phyloP scores from a whole-genome alignment of 345 rosid species.

The Melaleuca quinquenervia region DNA sequence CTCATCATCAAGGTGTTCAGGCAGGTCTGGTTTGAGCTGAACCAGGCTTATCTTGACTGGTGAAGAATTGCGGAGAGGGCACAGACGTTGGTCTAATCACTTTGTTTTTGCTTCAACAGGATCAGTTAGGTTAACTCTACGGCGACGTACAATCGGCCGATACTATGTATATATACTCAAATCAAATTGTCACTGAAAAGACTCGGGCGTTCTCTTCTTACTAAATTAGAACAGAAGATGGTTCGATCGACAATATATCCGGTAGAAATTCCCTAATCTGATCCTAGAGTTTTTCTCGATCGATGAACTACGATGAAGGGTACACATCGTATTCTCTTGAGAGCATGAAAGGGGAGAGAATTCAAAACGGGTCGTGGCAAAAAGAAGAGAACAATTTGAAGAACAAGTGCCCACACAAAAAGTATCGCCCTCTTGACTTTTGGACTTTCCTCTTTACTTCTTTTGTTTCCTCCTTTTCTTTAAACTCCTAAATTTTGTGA shows the following conservation, averaged over 20 bases:
- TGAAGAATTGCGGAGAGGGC: not conserved
- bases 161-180: not conserved
- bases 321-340: not conserved
- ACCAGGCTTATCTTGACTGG: not conserved
- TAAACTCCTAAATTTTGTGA: not conserved
- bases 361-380: not conserved
- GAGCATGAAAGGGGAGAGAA: not conserved
- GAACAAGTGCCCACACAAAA: not conserved
- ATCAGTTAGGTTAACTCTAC: not conserved
- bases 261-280: not conserved
- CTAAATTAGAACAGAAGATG: not conserved
- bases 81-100: not conserved
- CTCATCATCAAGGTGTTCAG: slow-evolving; percentile 84
- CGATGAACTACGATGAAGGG: not conserved
- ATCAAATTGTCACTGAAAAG: not conserved
- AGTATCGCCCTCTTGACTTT: not conserved
- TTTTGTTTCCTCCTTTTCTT: not conserved
- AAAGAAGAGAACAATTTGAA: too few relatives aligned
- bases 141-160: not conserved
- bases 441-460: not conserved
- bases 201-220: not conserved
- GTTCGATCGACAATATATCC: not conserved
- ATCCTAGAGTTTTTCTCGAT: not conserved
- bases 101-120: not conserved
- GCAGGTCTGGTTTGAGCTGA: slow-evolving; percentile 59